Base-by-base conservation (phyloP, 2,329 filamentous ascomycete genomes). In the Paecilomyces dactylethromorphus region DNA sequence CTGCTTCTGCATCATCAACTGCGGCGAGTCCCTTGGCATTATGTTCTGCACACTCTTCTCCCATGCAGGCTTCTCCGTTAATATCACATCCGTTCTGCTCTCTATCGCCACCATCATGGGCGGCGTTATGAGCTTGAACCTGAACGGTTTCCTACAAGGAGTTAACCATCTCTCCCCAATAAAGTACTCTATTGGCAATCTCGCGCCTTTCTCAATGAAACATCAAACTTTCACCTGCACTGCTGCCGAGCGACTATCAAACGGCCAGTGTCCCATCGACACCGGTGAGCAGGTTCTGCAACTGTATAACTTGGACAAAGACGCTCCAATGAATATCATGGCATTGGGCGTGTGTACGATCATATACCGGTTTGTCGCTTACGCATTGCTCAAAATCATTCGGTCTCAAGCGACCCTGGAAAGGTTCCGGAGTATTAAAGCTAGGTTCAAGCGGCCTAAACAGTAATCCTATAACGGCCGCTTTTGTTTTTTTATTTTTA, bases 1-100 rank as follows among this genome's bases (percentile, higher is more conserved):
- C 64, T 86, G 85, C 62, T 91, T 92, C 67, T 88, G 85, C 63
- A 84, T 92, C 57, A 87, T 90, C 15, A 87, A 79, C 57, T 91
- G 87, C 66, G 89, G 89, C 26, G 89, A 92, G 76, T 88, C 85
- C 56, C 68, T 92, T 0, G 89, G 89, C 0, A 91, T 92, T 68
- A 85, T 91, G 76, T 92, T 92, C 78, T 91, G 91, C 74, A 91
- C 88, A 0, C 75, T 92, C 8, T 89, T 91, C 69, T 76, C 77
- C 33, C 88, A 92, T 68, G 89, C 87, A 0, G 89, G 89, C 1
- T 92, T 92, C 69, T 87, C 88, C 0, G 84, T 92, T 59, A 91
- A 90, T 64, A 74, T 90, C 58, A 90, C 87, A 63, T 86, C 83
- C 0, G 81, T 90, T 50, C 78, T 92, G 18, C 78, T 92, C 3